Conservation (phyloP, 495 filamentous ascomycete species). For the Annulohypoxylon stygium region DNA sequence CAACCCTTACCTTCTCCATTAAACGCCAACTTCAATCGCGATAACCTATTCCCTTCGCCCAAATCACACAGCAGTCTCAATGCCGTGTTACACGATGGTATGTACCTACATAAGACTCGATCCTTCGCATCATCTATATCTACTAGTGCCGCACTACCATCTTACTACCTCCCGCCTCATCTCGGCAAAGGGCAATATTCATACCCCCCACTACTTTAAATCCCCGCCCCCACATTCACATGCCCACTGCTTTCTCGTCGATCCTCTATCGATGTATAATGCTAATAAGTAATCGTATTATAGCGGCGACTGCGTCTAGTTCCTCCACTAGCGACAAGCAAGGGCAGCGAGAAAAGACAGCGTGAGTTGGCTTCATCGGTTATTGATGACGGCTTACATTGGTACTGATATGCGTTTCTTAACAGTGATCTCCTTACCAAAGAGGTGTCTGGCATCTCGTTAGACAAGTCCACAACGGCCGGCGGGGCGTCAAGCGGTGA, state of each 20-base stretch:
- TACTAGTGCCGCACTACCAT: conserved; percentile 9
- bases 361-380: conserved; percentile 69
- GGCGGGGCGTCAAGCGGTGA: conserved; percentile 57
- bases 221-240: conserved; percentile 14
- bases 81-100: conserved; percentile 85
- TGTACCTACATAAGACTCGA: conserved; percentile 45
- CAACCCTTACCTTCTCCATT: conserved; percentile 96
- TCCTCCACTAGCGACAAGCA: conserved; percentile 70
- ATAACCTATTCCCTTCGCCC: conserved; percentile 75
- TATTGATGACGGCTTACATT: background rate
- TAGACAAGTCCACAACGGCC: conserved; percentile 76
- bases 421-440: conserved; percentile 89
- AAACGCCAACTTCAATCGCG: conserved; percentile 87
- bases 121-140: conserved; percentile 14
- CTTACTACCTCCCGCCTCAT: conserved; percentile 4
- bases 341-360: conserved; percentile 91
- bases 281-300: conserved; percentile 26
- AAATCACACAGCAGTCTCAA: conserved; percentile 86
- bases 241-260: background rate
- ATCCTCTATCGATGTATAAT: conserved; percentile 15
- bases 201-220: background rate
- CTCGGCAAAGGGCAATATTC: background rate
- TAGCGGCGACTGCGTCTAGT: conserved; percentile 31
- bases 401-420: background rate
- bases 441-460: conserved; percentile 94